Conservation (phyloP, 2,329 filamentous ascomycete genomes). For the Fonsecaea nubica region DNA sequence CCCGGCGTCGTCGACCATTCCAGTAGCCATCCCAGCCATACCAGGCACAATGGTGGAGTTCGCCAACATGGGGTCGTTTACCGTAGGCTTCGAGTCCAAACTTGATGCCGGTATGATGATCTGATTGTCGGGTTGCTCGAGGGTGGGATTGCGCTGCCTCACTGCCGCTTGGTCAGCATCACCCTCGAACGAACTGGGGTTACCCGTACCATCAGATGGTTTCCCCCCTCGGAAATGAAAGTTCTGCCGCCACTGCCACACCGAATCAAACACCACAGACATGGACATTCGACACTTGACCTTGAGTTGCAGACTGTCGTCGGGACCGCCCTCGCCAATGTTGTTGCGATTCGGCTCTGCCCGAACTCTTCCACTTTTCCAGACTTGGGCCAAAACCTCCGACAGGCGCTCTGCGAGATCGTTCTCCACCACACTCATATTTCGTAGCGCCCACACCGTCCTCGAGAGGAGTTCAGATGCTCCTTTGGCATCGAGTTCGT, state of each 20-base stretch:
- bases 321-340: conserved; percentile 32
- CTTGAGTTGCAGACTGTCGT: conserved; percentile 62
- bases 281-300: conserved; percentile 72
- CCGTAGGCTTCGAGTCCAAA: conserved; percentile 3
- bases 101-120: conserved; percentile 16
- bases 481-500: conserved; percentile 56
- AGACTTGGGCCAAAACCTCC: conserved; percentile 70
- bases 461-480: conserved; percentile 64
- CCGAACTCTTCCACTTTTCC: conserved; percentile 57
- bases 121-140: conserved; percentile 28
- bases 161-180: conserved; percentile 21
- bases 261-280: conserved; percentile 70
- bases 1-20: conserved; percentile 36
- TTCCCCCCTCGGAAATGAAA: conserved; percentile 69
- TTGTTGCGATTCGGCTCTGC: conserved; percentile 41
- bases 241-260: conserved; percentile 71
- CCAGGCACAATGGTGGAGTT: conserved; percentile 35
- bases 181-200: not conserved
- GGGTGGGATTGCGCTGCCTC: conserved; percentile 23
- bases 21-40: conserved; percentile 41
- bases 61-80: conserved; percentile 32
- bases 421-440: conserved; percentile 66
- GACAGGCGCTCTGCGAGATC: conserved; percentile 69
- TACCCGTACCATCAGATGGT: conserved; percentile 50
- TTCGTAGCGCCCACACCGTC: conserved; percentile 65